Evolutionary conservation across 2,329 filamentous ascomycete species (phyloP).

Genomic region (Alternaria sp.): DNA sequence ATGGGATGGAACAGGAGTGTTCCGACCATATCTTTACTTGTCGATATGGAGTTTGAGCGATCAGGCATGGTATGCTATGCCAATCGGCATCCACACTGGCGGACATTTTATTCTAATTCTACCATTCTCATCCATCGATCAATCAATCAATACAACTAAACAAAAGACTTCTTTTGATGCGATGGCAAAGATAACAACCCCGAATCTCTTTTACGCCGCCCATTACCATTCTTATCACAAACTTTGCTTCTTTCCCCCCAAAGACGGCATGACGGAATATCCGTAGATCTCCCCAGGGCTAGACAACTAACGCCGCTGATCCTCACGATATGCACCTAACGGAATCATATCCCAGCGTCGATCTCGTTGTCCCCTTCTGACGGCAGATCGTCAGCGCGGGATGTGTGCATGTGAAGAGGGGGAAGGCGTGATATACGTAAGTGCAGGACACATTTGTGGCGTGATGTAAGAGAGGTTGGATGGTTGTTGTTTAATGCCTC

Average conservation of each 20-base stretch:
- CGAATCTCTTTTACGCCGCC: not conserved
- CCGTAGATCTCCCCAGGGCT: not conserved
- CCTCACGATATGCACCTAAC: not conserved
- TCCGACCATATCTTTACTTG: not conserved
- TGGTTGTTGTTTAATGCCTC: not conserved
- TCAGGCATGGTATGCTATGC: not conserved
- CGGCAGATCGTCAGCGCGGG: not conserved
- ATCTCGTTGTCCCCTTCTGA: not conserved
- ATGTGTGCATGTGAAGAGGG: not conserved
- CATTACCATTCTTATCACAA: not conserved
- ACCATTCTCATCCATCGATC: not conserved
- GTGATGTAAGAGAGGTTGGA: not conserved
- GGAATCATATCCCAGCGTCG: not conserved
- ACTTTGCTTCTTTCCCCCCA: not conserved
- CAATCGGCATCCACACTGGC: not conserved
- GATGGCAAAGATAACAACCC: not conserved
- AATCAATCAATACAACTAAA: not conserved
- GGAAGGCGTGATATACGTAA: not conserved
- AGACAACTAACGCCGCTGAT: not conserved
- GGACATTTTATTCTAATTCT: not conserved
- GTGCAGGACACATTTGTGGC: not conserved
- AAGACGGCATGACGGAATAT: not conserved
- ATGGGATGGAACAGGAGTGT: not conserved
- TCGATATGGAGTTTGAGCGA: not conserved
- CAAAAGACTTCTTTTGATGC: not conserved